Conservation (phyloP, 768 basidiomycete species). For the Leccinum obscurum region DNA sequence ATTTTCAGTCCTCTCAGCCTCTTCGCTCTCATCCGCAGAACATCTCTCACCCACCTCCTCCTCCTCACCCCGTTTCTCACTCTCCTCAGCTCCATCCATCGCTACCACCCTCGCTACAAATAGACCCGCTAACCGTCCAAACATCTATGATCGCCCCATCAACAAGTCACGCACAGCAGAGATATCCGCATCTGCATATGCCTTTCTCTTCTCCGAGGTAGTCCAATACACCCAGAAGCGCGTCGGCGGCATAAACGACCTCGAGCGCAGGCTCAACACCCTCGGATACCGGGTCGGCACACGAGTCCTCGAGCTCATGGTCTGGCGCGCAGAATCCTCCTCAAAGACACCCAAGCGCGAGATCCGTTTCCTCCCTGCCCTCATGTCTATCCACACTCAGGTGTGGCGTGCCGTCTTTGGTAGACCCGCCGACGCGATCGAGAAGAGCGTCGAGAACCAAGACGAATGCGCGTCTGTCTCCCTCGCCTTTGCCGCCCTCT, state of each 20-base stretch:
- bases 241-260: slow-evolving; percentile 91
- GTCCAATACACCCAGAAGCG: slow-evolving; percentile 96
- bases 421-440: slow-evolving; percentile 90
- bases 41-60: slow-evolving; percentile 51
- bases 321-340: slow-evolving; percentile 73
- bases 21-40: slow-evolving; percentile 45
- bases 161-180: slow-evolving; percentile 86
- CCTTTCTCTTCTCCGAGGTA: slow-evolving; percentile 91
- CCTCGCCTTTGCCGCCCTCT: background rate
- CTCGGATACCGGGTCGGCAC: slow-evolving; percentile 91
- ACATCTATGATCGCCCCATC: slow-evolving; percentile 86
- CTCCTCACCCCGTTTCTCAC: slow-evolving; percentile 38
- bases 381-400: slow-evolving; percentile 94
- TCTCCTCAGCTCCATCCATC: slow-evolving; percentile 71
- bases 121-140: slow-evolving; percentile 51
- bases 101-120: slow-evolving; percentile 52
- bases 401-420: slow-evolving; percentile 96
- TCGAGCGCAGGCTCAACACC: slow-evolving; percentile 90
- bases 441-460: slow-evolving; percentile 93
- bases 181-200: slow-evolving; percentile 79
- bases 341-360: slow-evolving; percentile 93
- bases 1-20: slow-evolving; percentile 47
- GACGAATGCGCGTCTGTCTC: slow-evolving; percentile 76
- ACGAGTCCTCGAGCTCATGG: slow-evolving; percentile 83
- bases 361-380: slow-evolving; percentile 83